Evolutionary conservation across 495 filamentous ascomycete species (phyloP).

Genomic region (Extremus antarcticus): DNA sequence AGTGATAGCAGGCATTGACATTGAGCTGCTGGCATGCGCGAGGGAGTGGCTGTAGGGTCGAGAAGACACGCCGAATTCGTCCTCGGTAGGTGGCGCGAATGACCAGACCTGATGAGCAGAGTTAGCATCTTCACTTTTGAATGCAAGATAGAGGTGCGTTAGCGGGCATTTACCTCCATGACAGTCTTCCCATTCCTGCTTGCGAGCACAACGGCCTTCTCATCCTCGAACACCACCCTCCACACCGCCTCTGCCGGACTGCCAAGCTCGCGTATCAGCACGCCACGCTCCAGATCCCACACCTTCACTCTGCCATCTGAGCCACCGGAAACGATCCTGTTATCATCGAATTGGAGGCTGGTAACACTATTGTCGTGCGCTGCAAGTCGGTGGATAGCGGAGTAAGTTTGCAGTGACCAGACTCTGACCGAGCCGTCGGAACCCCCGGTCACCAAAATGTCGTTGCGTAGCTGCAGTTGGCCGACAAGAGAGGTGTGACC

Average conservation of each 20-base stretch:
- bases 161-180: constrained; percentile 71
- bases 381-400: constrained; percentile 82
- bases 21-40: neutral
- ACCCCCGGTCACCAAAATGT: constrained; percentile 90
- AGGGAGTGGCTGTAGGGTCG: neutral
- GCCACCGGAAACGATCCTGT: constrained; percentile 84
- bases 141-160: neutral
- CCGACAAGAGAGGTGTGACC: constrained; percentile 94
- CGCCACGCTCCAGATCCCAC: constrained; percentile 87
- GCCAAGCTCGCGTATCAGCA: constrained; percentile 81
- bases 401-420: constrained; percentile 83
- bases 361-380: constrained; percentile 99
- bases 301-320: constrained; percentile 95
- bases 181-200: constrained; percentile 70
- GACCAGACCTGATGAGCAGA: constrained; percentile 61
- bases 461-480: constrained; percentile 89
- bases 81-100: constrained; percentile 69
- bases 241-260: constrained; percentile 88
- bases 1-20: neutral
- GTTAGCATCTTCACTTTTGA: neutral
- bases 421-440: constrained; percentile 92
- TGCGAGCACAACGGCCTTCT: constrained; percentile 95
- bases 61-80: neutral
- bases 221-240: constrained; percentile 95
- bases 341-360: constrained; percentile 91